Conservation (phyloP, 306 rosid genomes). For the Acacia crassicarpa region DNA sequence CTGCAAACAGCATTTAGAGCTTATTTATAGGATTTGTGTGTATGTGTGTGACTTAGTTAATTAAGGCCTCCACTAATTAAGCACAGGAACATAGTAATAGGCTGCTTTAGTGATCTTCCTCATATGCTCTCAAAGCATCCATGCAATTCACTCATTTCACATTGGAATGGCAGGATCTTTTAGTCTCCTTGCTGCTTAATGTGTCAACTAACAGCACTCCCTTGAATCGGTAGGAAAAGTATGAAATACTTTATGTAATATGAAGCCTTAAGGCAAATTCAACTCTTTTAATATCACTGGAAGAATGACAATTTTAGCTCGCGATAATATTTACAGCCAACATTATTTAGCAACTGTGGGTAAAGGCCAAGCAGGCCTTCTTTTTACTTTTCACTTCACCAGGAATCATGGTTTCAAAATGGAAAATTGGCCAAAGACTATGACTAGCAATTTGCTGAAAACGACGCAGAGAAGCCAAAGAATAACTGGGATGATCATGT, state of each 20-base stretch:
- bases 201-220: conserved; percentile 5
- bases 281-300: not conserved
- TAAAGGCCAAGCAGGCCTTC: not conserved
- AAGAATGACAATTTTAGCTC: not conserved
- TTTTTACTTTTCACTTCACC: not conserved
- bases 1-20: not conserved
- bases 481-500: not conserved
- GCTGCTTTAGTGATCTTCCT: not conserved
- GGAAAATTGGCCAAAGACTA: conserved; percentile 3
- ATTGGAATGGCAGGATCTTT: not conserved
- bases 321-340: not conserved
- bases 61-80: not conserved
- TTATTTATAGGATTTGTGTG: not conserved
- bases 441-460: conserved; percentile 1
- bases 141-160: not conserved
- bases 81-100: not conserved
- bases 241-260: not conserved
- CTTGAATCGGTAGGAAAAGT: not conserved
- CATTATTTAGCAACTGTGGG: not conserved
- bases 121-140: not conserved
- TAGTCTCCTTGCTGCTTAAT: conserved; percentile 12
- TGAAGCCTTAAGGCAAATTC: not conserved
- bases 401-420: not conserved
- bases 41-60: not conserved
- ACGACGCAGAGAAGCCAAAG: not conserved